Evolutionary conservation across 2,329 filamentous ascomycete genomes (phyloP).

Genomic region (Cadophora gregata): DNA sequence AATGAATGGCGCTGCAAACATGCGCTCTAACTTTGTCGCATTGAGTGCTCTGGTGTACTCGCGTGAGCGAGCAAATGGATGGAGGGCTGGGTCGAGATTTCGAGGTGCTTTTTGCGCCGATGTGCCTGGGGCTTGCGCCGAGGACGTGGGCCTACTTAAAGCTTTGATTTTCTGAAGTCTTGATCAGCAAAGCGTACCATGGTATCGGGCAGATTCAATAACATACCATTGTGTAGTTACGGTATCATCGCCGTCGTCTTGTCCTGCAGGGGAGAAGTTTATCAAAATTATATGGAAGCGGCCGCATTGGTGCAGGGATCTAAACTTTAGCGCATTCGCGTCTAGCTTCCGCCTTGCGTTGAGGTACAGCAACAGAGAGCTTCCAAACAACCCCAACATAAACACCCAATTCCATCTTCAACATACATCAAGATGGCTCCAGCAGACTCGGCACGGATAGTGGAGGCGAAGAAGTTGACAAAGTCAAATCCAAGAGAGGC

Average conservation of each 20-base stretch:
- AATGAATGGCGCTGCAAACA: slow-evolving; percentile 87
- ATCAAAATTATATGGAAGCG: slow-evolving; percentile 28
- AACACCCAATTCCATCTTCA: slow-evolving; percentile 32
- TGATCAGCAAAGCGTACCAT: background rate
- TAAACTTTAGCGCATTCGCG: slow-evolving; percentile 10
- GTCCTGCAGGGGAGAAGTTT: slow-evolving; percentile 3
- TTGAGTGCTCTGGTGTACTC: slow-evolving; percentile 82
- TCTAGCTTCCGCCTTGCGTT: slow-evolving; percentile 27
- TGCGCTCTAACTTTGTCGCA: slow-evolving; percentile 90
- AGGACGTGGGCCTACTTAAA: slow-evolving; percentile 67
- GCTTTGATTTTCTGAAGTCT: slow-evolving; percentile 64
- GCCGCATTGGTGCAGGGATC: slow-evolving; percentile 34
- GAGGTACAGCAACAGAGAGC: slow-evolving; percentile 29
- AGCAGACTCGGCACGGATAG: slow-evolving; percentile 70
- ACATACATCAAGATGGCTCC: slow-evolving; percentile 56
- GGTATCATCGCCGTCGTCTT: slow-evolving; percentile 34
- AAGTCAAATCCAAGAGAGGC: slow-evolving; percentile 84
- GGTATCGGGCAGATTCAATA: background rate
- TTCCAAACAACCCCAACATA: slow-evolving; percentile 30
- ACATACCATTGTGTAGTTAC: slow-evolving; percentile 42
- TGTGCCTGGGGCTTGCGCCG: slow-evolving; percentile 70
- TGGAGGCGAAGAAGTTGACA: slow-evolving; percentile 84
- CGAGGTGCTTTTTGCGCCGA: slow-evolving; percentile 69
- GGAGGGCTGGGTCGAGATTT: slow-evolving; percentile 77
- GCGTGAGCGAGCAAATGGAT: slow-evolving; percentile 81